These are phyloP conservation scores for Mycena chlorophos DNA, from an alignment of 768 basidiomycete genomes.

Conservation along the genomic window DNA sequence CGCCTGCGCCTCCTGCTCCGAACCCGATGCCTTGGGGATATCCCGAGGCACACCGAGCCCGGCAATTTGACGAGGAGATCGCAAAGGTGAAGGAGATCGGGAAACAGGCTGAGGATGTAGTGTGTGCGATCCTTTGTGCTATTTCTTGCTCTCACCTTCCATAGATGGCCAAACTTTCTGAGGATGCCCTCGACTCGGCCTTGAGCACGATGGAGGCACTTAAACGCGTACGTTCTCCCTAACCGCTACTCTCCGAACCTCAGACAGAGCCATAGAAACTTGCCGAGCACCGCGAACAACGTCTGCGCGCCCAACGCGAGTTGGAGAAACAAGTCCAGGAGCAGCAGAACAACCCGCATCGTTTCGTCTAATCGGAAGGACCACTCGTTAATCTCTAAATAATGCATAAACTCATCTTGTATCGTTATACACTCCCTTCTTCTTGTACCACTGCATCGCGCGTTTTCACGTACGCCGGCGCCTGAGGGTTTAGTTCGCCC, in stretches of 20 bases:
- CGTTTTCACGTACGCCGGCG: slow-evolving; percentile 56
- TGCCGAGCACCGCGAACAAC: slow-evolving; percentile 51
- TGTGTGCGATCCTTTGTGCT: slow-evolving; percentile 26
- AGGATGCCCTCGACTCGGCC: slow-evolving; percentile 64
- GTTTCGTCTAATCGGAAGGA: slow-evolving; percentile 31
- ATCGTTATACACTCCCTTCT: slow-evolving; percentile 12
- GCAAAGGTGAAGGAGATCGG: slow-evolving; percentile 47
- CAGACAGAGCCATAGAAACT: slow-evolving; percentile 42
- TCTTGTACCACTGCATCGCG: slow-evolving; percentile 24
- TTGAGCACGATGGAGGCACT: slow-evolving; percentile 56
- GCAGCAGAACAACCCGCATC: slow-evolving; percentile 31
- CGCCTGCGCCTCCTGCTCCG: slow-evolving; percentile 13
- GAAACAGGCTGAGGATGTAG: slow-evolving; percentile 51
- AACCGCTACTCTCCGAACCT: slow-evolving; percentile 25
- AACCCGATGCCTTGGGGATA: slow-evolving; percentile 18
- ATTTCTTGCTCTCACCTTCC: not conserved
- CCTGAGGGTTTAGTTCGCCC: slow-evolving; percentile 58
- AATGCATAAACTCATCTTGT: slow-evolving; percentile 20
- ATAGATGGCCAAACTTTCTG: slow-evolving; percentile 66
- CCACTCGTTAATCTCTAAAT: slow-evolving; percentile 20
- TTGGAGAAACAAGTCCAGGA: slow-evolving; percentile 36
- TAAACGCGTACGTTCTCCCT: slow-evolving; percentile 50
- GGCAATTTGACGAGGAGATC: slow-evolving; percentile 49
- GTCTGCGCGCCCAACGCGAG: slow-evolving; percentile 34
- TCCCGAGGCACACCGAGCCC: slow-evolving; percentile 25